Base-by-base conservation (phyloP, 495 filamentous ascomycete species). In the Neurospora sp. region DNA sequence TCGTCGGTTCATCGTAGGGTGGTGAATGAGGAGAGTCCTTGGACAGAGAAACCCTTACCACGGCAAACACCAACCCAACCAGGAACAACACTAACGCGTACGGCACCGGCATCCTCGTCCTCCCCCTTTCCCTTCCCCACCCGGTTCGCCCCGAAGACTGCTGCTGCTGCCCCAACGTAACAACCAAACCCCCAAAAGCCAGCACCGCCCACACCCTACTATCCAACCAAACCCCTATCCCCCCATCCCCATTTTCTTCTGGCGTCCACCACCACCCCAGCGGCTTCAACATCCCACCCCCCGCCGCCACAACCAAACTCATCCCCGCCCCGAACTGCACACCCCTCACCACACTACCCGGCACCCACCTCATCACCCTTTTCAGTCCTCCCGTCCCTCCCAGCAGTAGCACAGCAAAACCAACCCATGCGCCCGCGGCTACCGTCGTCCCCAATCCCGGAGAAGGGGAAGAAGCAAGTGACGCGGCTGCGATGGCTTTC, bases 71-170 rank as follows among this genome's bases (percentile, higher is more conserved):
- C 0, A 93, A 69, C 35, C 93, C 92, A 14, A 92, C 69, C 38
- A 88, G 76, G 70, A 97, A 91, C 3, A 94, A 78, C 1, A 90
- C 75, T 3, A 98, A 83, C 0, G 94, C 94, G 76, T 93, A 95
- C 0, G 94, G 94, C 20, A 94, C 54, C 27, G 54, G 6, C 14
- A 37, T 62, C 7, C 12, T 62, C 5, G 3, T 31, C 6, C 5
- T 18, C 54, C 46, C 4, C 10, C 4, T 35, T 4, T 2, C 27
- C 27, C 27, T 27, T 27, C 27, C 2, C 27, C 1, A 1, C 27
- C 27, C 27, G 2, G 27, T 27, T 27, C 27, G 41, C 6, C 41
- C 16, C 14, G 14, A 42, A 31, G 31, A 31, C 31, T 31, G 31
- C 31, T 31, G 23, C 54, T 62, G 48, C 12, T 62, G 23, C 6